A percentile compares a stretch with the other conserved stretches of the same genome.
These are phyloP conservation scores for Quercus alba DNA, from an alignment of 306 rosid genomes.

Conservation along the genomic window DNA sequence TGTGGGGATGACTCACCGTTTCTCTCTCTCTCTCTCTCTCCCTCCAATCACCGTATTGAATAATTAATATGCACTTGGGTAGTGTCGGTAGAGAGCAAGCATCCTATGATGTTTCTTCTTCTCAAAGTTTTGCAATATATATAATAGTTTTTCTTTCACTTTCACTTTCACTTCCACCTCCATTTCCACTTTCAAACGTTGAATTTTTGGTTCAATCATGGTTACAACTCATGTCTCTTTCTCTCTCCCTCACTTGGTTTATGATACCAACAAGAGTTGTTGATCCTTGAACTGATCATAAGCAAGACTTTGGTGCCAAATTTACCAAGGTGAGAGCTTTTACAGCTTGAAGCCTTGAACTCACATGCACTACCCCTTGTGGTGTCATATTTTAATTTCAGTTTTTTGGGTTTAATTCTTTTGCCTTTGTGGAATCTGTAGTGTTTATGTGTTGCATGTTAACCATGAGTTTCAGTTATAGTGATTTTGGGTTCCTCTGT, in stretches of 20 bases:
- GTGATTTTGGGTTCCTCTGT: neutral
- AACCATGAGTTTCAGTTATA: neutral
- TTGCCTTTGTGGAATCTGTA: neutral
- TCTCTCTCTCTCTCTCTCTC: neutral
- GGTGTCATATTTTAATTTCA: neutral
- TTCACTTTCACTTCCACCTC: constrained; percentile 8
- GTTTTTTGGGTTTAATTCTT: neutral
- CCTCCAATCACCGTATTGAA: constrained; percentile 13
- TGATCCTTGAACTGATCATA: neutral
- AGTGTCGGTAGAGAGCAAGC: constrained; percentile 47
- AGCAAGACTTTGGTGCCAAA: neutral
- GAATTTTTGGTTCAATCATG: neutral
- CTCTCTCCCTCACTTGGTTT: neutral
- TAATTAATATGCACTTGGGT: constrained; percentile 7
- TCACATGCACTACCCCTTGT: neutral
- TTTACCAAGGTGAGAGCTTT: neutral
- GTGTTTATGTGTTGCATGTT: neutral
- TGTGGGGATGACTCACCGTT: neutral
- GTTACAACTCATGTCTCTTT: neutral
- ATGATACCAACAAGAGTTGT: neutral
- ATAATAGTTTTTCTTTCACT: constrained; percentile 10
- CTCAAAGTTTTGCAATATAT: neutral
- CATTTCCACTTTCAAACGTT: constrained; percentile 11
- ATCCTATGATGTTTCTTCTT: constrained; percentile 33
- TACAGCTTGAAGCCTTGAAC: neutral